phyloP scores from a whole-genome alignment of 1,139 yeast genomes.

The Saccharomycopsis phalli region DNA sequence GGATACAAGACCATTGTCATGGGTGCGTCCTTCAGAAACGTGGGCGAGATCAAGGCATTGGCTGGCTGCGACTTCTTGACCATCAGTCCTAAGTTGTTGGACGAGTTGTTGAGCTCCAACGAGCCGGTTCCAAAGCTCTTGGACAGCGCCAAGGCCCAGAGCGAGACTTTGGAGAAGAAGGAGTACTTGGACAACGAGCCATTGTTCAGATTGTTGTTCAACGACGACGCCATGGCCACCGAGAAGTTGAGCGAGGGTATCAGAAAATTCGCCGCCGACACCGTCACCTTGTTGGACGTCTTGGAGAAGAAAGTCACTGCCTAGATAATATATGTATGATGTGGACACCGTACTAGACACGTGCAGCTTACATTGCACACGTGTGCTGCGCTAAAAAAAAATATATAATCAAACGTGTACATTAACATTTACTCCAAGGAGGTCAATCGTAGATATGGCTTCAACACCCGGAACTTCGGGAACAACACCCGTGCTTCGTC shows the following conservation, averaged over 20 bases:
- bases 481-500: constrained; percentile 65
- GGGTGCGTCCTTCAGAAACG: constrained; percentile 99
- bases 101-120: constrained; percentile 72
- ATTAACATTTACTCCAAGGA: constrained; percentile 1
- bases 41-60: constrained; percentile 90
- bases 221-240: constrained; percentile 98
- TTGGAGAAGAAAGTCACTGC: constrained; percentile 64
- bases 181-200: constrained; percentile 80
- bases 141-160: constrained; percentile 49
- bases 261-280: constrained; percentile 93
- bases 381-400: too few species aligned
- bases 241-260: constrained; percentile 98
- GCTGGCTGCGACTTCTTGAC: constrained; percentile 98
- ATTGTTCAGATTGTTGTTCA: constrained; percentile 79
- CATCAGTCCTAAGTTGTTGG: constrained; percentile 88
- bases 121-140: constrained; percentile 76
- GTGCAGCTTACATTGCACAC: too few species aligned
- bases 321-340: too few species aligned
- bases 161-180: constrained; percentile 58
- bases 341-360: too few species aligned
- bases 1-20: constrained; percentile 96
- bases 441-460: constrained; percentile 66
- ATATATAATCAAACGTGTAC: too few species aligned
- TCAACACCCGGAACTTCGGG: constrained; percentile 68
- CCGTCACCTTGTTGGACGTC: constrained; percentile 70